Evolutionary conservation across 768 basidiomycete genomes (phyloP).

Genomic region (Kondoa subrosea): DNA sequence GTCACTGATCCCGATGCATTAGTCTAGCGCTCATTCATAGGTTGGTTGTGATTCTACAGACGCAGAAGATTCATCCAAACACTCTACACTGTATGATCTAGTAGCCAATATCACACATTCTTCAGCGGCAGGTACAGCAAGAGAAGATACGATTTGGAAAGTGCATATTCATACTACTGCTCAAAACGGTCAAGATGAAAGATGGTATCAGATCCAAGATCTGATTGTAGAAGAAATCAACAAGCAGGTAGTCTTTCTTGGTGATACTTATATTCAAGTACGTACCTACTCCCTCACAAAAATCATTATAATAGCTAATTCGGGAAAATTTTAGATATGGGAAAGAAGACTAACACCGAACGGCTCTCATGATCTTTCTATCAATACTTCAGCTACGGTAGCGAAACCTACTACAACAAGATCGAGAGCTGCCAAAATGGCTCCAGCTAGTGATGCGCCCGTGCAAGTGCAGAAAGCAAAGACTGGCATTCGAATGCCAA

Average conservation of each 20-base stretch:
- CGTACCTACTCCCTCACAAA: slow-evolving; percentile 7
- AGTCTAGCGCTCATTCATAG: slow-evolving; percentile 4
- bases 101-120: slow-evolving; percentile 90
- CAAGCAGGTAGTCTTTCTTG: slow-evolving; percentile 93
- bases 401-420: slow-evolving; percentile 16
- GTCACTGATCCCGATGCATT: slow-evolving; percentile 31
- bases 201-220: slow-evolving; percentile 94
- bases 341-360: slow-evolving; percentile 17
- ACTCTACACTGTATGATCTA: slow-evolving; percentile 70
- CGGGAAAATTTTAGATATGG: slow-evolving; percentile 15
- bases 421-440: slow-evolving; percentile 3
- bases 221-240: slow-evolving; percentile 89
- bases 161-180: slow-evolving; percentile 68
- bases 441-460: not conserved
- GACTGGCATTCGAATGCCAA: not conserved
- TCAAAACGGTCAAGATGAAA: slow-evolving; percentile 39
- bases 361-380: slow-evolving; percentile 7
- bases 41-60: slow-evolving; percentile 38
- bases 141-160: slow-evolving; percentile 73
- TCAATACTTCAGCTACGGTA: slow-evolving; percentile 11
- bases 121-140: slow-evolving; percentile 85
- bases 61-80: slow-evolving; percentile 47
- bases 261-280: slow-evolving; percentile 91
- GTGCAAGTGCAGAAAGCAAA: not conserved
- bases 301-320: not conserved